These are phyloP conservation scores for Teratosphaeriaceae sp. DNA, from an alignment of 2,329 filamentous ascomycete species.

Conservation along the genomic window DNA sequence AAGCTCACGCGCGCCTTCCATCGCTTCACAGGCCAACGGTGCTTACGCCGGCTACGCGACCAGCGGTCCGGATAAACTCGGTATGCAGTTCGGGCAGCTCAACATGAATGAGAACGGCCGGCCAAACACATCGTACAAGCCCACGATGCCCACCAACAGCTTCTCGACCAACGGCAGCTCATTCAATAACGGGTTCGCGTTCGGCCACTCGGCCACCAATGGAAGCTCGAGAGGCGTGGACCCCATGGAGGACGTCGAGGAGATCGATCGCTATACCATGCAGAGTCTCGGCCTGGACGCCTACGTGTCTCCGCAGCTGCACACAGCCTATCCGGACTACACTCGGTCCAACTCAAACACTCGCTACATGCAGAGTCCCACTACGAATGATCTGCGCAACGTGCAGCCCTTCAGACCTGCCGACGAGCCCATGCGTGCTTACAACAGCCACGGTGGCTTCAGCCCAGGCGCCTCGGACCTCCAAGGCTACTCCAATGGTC, in stretches of 20 bases:
- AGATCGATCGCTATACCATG: conserved; percentile 3
- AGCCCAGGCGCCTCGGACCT: conserved; percentile 2
- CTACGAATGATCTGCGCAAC: conserved; percentile 1
- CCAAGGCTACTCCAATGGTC: conserved; percentile 5
- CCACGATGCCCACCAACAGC: background rate
- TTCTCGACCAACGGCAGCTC: background rate
- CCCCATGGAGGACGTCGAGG: conserved; percentile 1
- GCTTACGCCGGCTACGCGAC: conserved; percentile 16
- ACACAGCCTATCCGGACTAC: background rate
- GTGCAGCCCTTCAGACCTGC: background rate
- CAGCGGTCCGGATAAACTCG: conserved; percentile 4
- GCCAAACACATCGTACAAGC: conserved; percentile 21
- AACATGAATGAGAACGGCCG: conserved; percentile 37
- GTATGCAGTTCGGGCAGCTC: conserved; percentile 16
- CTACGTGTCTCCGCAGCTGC: background rate
- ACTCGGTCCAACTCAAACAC: background rate
- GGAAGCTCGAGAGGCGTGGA: background rate
- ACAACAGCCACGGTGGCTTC: background rate
- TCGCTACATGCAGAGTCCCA: background rate
- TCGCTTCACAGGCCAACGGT: conserved; percentile 41
- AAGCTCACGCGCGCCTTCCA: conserved; percentile 36
- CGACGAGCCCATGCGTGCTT: background rate
- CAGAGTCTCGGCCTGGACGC: background rate
- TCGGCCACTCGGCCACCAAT: background rate
- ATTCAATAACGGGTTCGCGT: background rate